phyloP scores from a whole-genome alignment of 108 stramenopile genomes.

The Mediolabrus comicus region DNA sequence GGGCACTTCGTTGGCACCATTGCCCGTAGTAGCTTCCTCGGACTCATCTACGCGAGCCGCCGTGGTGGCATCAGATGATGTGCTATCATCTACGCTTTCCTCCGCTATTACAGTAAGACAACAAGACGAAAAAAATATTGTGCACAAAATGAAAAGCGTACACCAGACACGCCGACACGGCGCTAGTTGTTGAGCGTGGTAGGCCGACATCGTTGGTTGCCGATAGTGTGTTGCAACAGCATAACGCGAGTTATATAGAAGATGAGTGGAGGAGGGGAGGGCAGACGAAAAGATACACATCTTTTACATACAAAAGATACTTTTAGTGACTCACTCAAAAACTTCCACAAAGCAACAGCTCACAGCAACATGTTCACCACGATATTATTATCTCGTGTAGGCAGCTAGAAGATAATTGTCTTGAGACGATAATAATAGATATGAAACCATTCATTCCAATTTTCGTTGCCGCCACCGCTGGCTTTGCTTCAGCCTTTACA shows the following conservation, averaged over 20 bases:
- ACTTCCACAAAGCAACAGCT: too few species aligned
- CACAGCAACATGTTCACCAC: too few species aligned
- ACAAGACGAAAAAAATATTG: not conserved
- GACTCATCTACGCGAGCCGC: not conserved
- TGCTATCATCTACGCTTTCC: not conserved
- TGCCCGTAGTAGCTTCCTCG: too few species aligned
- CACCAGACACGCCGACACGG: not conserved
- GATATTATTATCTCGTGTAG: too few species aligned
- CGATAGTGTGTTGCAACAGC: not conserved
- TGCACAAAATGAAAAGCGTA: not conserved
- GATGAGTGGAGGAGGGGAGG: not conserved
- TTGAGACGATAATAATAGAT: too few species aligned
- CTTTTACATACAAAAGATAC: too few species aligned
- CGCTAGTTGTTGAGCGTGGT: not conserved
- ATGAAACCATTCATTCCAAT: not conserved
- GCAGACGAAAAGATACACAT: too few species aligned
- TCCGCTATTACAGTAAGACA: not conserved
- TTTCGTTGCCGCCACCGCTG: not conserved
- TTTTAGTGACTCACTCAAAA: too few species aligned
- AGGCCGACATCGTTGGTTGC: not conserved
- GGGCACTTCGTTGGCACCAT: not conserved
- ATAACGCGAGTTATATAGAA: too few species aligned
- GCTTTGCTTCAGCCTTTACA: not conserved
- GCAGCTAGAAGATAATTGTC: too few species aligned
- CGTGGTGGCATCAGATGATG: not conserved